Base-by-base conservation (phyloP, 129 eudicot genomes). In the Pseudognaphalium luteoalbum region DNA sequence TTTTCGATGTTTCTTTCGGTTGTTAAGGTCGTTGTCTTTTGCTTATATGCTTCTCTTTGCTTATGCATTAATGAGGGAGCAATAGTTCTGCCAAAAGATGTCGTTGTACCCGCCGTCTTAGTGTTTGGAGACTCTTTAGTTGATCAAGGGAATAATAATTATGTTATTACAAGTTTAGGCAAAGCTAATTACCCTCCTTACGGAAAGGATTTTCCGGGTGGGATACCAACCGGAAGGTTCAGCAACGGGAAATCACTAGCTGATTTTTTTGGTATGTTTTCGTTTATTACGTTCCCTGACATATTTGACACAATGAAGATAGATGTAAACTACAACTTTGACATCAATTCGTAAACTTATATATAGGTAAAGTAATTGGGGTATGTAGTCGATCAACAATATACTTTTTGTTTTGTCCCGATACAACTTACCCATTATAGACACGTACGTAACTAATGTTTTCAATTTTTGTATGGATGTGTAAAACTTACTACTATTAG, bases 41-140 rank as follows among this genome's bases (percentile, higher is more conserved):
- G 66, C 34, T 5, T 66, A 52, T 66, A 57, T 44, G 61, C 69
- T 39, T 57, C 61, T 57, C 6, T 77, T 22, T 58, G 1, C 61
- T 35, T 68, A 21, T 29, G 44, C 35, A n/a, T 50, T 15, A 68
- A n/a, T n/a, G 34, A 57, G 41, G 86, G 82, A 52, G 57, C 25
- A 7, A 44, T 35, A 68, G 41, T 54, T 66, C 52, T 78, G 19
- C 88, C 88, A 5, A 44, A 59, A 30, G 83, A 79, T 52, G 76
- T 6, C 7, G 35, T 75, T 2, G 73, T 86, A 71, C 82, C 93
- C 0, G 91, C 91, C 3, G 80, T 91, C 9, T 3, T 88, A 30
- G 81, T 75, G 54, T 91, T 88, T n/a, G 97, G 93, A 78, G 97
- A 91, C 76, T 91, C n/a, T n/a, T 72, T 84, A 4, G 81, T 91